Conservation (phyloP, 345 rosid genomes). For the Euphorbia tirucalli region DNA sequence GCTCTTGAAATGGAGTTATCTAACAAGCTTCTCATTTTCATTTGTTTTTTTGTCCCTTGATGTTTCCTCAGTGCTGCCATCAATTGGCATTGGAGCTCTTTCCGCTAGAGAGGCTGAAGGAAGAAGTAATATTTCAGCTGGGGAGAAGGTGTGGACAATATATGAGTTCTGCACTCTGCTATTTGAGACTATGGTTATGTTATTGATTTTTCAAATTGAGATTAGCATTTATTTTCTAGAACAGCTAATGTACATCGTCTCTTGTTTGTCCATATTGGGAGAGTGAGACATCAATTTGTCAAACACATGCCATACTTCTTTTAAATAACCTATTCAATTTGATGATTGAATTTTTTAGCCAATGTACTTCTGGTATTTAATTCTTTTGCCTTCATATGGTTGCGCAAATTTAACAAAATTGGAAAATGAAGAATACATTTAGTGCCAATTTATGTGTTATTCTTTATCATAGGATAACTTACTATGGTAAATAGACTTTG, state of each 20-base stretch:
- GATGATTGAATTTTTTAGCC: neutral
- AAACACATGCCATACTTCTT: neutral
- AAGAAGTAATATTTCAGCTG: constrained; percentile 78
- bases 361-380: neutral
- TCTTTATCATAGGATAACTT: neutral
- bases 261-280: neutral
- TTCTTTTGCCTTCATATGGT: neutral
- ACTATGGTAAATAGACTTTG: neutral
- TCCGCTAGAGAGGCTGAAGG: constrained; percentile 96
- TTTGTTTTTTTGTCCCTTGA: constrained; percentile 4
- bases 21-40: neutral
- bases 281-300: neutral
- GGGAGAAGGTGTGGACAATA: constrained; percentile 64
- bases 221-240: neutral
- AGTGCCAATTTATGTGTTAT: neutral
- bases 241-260: neutral
- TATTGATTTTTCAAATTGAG: neutral
- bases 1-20: neutral
- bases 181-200: neutral
- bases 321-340: neutral
- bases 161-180: neutral
- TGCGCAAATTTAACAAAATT: neutral
- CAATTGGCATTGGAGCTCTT: constrained; percentile 94
- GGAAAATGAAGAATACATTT: neutral
- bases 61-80: constrained; percentile 67